phyloP scores from a whole-genome alignment of 2,329 filamentous ascomycete genomes.

The Tolypocladium ovalisporum region DNA sequence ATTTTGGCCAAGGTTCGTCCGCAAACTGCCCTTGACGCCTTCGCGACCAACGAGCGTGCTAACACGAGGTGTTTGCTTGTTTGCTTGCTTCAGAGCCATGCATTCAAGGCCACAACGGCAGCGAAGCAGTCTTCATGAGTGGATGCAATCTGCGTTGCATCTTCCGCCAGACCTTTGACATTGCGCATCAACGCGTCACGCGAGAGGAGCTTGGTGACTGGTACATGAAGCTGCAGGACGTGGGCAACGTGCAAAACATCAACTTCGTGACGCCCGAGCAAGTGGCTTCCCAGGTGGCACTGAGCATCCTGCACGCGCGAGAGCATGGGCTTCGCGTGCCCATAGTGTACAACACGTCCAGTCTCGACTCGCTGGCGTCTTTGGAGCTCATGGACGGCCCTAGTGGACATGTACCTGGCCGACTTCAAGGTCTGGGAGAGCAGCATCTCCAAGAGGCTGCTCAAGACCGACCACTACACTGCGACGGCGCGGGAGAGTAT shows the following conservation, averaged over 20 bases:
- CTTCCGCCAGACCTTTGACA: slow-evolving; percentile 76
- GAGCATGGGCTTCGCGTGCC: slow-evolving; percentile 60
- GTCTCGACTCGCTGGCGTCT: slow-evolving; percentile 66
- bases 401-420: slow-evolving; percentile 79
- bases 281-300: slow-evolving; percentile 70
- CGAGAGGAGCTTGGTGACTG: slow-evolving; percentile 71
- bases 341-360: slow-evolving; percentile 77
- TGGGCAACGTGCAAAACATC: slow-evolving; percentile 80
- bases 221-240: slow-evolving; percentile 72
- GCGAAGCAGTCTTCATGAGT: slow-evolving; percentile 71
- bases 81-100: slow-evolving; percentile 49
- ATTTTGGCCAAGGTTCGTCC: slow-evolving; percentile 62
- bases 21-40: not conserved
- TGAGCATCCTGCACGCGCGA: slow-evolving; percentile 63
- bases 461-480: slow-evolving; percentile 72
- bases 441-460: slow-evolving; percentile 53
- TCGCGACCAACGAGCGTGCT: not conserved
- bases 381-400: slow-evolving; percentile 62
- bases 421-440: slow-evolving; percentile 77
- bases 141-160: slow-evolving; percentile 66
- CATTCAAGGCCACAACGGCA: slow-evolving; percentile 72
- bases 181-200: slow-evolving; percentile 69
- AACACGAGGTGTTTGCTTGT: slow-evolving; percentile 1
- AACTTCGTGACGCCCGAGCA: slow-evolving; percentile 82
- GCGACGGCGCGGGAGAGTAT: slow-evolving; percentile 64